phyloP scores from a whole-genome alignment of 306 rosid genomes.

The Pachyrhizus erosus region DNA sequence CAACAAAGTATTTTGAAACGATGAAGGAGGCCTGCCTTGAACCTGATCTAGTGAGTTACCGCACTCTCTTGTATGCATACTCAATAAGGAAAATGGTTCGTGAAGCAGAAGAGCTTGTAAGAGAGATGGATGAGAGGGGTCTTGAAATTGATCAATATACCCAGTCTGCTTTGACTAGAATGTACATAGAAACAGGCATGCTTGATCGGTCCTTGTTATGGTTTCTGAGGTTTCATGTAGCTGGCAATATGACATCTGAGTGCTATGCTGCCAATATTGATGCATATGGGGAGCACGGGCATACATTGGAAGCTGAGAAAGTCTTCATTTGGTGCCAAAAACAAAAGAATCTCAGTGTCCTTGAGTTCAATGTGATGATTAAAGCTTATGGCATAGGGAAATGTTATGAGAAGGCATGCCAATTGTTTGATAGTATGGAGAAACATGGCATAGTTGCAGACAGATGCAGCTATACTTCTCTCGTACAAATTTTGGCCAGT shows the following conservation, averaged over 20 bases:
- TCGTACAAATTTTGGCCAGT: constrained; percentile 76
- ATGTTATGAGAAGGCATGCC: constrained; percentile 65
- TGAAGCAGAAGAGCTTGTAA: constrained; percentile 73
- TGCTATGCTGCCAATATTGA: constrained; percentile 94
- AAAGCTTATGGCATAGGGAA: constrained; percentile 88
- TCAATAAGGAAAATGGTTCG: constrained; percentile 78
- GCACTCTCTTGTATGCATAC: constrained; percentile 91
- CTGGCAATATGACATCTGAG: constrained; percentile 77
- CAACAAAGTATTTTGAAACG: constrained; percentile 64
- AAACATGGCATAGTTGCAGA: constrained; percentile 66
- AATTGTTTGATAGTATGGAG: constrained; percentile 78
- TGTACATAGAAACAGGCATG: constrained; percentile 80
- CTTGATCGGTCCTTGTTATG: constrained; percentile 79
- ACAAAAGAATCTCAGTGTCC: constrained; percentile 63
- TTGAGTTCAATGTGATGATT: constrained; percentile 93
- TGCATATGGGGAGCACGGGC: constrained; percentile 86
- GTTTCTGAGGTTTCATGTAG: constrained; percentile 74
- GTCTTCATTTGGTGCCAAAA: constrained; percentile 74
- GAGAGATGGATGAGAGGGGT: constrained; percentile 72
- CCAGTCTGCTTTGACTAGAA: constrained; percentile 88
- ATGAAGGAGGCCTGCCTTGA: constrained; percentile 67
- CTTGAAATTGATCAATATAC: constrained; percentile 86
- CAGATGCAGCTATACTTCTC: constrained; percentile 74
- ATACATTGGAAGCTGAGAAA: constrained; percentile 78
- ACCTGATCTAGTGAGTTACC: constrained; percentile 83